Evolutionary conservation across 139 green algal species (phyloP).

Genomic region (Chlamydomonas applanata): DNA sequence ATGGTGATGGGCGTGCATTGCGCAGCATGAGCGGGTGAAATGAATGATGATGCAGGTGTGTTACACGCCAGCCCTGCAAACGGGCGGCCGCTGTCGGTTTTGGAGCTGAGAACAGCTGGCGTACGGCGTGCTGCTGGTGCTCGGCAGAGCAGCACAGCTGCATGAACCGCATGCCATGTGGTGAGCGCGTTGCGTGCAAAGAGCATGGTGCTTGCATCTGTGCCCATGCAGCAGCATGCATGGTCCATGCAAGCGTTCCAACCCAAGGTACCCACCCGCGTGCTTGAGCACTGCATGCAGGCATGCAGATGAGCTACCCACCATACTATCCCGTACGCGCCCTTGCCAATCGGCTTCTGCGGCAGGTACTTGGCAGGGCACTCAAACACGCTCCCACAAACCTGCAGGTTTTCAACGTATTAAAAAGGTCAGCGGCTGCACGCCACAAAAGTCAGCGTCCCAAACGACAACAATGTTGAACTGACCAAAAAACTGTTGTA

Average conservation of each 20-base stretch:
- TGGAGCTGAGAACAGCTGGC: too few relatives aligned
- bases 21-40: too few relatives aligned
- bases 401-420: too few relatives aligned
- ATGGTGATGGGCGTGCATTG: too few relatives aligned
- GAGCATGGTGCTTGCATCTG: background rate
- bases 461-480: background rate
- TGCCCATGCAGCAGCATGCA: background rate
- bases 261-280: background rate
- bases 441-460: background rate
- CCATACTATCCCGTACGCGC: conserved; percentile 96
- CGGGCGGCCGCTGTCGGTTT: too few relatives aligned
- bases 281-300: too few relatives aligned
- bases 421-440: too few relatives aligned
- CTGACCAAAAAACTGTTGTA: background rate
- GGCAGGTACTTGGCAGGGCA: conserved; percentile 55
- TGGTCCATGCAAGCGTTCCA: background rate
- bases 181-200: too few relatives aligned
- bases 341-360: conserved; percentile 89
- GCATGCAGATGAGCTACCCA: conserved; percentile 52
- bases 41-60: too few relatives aligned
- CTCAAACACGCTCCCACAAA: conserved; percentile 62
- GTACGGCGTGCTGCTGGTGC: too few relatives aligned
- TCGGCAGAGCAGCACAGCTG: background rate
- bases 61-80: too few relatives aligned
- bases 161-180: background rate